These are phyloP conservation scores for Sophora flavescens DNA, from an alignment of 306 rosid species.

Conservation along the genomic window DNA sequence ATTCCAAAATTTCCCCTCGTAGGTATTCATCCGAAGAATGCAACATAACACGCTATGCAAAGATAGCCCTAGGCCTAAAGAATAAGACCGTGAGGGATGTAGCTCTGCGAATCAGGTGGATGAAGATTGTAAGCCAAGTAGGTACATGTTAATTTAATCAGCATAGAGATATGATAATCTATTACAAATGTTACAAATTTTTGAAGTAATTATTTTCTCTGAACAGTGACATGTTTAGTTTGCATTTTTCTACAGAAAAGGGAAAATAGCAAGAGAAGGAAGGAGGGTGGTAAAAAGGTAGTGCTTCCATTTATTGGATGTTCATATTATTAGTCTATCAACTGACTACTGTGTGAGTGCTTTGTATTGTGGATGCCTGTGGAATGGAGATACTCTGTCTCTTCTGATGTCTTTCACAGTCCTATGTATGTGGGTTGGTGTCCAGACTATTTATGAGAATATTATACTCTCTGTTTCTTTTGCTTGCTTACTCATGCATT, in stretches of 20 bases:
- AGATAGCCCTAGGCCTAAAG: conserved; percentile 62
- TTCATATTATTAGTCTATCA: background rate
- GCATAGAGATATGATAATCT: background rate
- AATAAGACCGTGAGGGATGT: conserved; percentile 74
- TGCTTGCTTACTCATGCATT: background rate
- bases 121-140: conserved; percentile 67
- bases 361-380: too few relatives aligned
- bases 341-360: too few relatives aligned
- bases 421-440: too few relatives aligned
- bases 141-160: background rate
- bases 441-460: too few relatives aligned
- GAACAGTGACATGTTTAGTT: conserved; percentile 2
- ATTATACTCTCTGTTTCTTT: background rate
- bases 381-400: background rate
- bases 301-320: background rate
- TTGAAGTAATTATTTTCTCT: background rate
- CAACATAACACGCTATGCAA: conserved; percentile 56
- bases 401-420: conserved; percentile 16
- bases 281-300: conserved; percentile 82
- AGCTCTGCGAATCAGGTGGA: conserved; percentile 80
- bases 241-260: conserved; percentile 56
- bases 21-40: conserved; percentile 60
- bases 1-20: conserved; percentile 30
- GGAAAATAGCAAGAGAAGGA: conserved; percentile 76
- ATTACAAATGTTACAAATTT: background rate